Evolutionary conservation across 352 stramenopile species (phyloP), one percentile per base, ranked within the genome.

Genomic region (Globisporangium nodosum): DNA sequence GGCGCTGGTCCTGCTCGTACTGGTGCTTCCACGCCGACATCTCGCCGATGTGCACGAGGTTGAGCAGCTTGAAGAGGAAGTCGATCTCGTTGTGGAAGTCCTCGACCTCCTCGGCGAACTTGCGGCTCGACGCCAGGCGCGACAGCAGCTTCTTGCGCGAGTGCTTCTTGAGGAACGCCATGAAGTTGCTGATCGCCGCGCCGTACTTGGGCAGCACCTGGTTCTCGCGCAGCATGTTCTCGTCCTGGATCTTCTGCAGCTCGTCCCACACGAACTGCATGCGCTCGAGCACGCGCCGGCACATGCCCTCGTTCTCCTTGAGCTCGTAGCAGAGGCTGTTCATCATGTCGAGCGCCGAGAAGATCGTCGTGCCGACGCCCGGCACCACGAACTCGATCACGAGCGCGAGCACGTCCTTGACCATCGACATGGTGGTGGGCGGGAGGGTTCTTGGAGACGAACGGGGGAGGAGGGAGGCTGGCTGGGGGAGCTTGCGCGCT

Each of bases 181-280:
- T 58, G 60, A 79, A 79, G 15, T 66, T 58, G 11, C 49, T 52
- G 48, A 79, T 76, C 20, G 64, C 68, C 21, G 54, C 46, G 57
- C 65, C 60, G 56, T 67, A 76, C 60, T 65, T 74, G 48, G 69
- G 64, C 45, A 76, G 58, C 52, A 76, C 65, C 18, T 60, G 61
- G 49, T 67, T 73, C 43, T 76, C 54, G 11, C 63, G 71, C 39
- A 79, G 33, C 35, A 64, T 66, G 52, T 61, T 58, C 42, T 70
- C 58, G 58, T 73, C 66, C 58, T 62, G 46, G 55, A 79, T 72
- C 63, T 74, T 70, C 51, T 65, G 60, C 27, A 79, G 66, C 48
- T 76, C 69, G 45, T 67, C 63, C 35, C 61, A 49, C 45, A 80
- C 60, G 35, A 71, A 73, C 60, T 59, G 58, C 54, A 69, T 49